Conservation (phyloP, 139 green algal species). For the Volvox reticuliferus region DNA sequence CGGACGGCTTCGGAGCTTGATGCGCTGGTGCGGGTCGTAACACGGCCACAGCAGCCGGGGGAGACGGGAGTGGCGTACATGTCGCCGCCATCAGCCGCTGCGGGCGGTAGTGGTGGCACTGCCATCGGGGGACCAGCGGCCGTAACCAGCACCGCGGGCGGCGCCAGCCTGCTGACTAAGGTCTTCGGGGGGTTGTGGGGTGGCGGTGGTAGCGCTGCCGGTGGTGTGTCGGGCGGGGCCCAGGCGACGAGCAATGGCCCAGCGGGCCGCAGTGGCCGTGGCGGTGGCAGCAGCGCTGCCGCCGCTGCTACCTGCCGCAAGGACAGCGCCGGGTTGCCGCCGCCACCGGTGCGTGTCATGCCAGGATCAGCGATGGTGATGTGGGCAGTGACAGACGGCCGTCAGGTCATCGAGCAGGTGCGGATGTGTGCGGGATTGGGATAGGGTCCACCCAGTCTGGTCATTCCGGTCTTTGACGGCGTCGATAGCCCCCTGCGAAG, state of each 20-base stretch:
- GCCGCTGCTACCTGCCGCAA: not conserved
- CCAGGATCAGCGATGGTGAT: conserved; percentile 69
- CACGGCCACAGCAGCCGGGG: conserved; percentile 31
- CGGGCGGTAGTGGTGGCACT: not conserved
- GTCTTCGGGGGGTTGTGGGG: conserved; percentile 57
- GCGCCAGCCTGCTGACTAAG: conserved; percentile 57
- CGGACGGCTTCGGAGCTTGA: conserved; percentile 80
- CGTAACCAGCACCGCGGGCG: not conserved
- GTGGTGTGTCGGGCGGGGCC: not conserved
- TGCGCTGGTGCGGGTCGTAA: conserved; percentile 62
- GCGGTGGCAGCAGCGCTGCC: not conserved
- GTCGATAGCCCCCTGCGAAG: no score
- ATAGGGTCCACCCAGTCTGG: no score
- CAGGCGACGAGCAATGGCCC: not conserved
- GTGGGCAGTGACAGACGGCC: conserved; percentile 67
- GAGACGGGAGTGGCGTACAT: conserved; percentile 1
- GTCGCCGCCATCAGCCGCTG: conserved; percentile 4
- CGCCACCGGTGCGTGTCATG: conserved; percentile 36
- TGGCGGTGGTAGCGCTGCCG: not conserved
- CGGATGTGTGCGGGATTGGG: no score
- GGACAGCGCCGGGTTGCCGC: conserved; percentile 23
- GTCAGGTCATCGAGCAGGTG: conserved; percentile 61
- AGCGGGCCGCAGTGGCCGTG: not conserved
- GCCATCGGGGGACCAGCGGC: not conserved
- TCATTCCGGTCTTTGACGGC: no score